Base-by-base conservation (phyloP, 106 monocot species). In the Phalaenopsis equestris region DNA sequence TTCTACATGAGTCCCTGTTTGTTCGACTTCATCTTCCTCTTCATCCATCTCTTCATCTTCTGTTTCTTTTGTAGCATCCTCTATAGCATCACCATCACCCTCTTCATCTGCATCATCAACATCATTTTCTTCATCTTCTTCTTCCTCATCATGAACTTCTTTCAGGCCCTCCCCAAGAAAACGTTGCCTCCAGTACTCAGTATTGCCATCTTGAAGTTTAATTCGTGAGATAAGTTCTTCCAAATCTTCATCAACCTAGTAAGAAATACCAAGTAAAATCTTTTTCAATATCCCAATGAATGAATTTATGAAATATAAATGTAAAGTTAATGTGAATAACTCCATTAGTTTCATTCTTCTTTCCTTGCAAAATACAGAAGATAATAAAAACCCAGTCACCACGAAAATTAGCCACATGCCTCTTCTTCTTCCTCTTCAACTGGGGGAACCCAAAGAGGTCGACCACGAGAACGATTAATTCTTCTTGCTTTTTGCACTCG, bases 401-500 rank as follows among this genome's bases (percentile, higher is more conserved):
- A 72, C 8, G 15, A 79, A 11, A 45, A 39, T 58, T 52, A 57
- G 37, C 16, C 41, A 76, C 11, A 65, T 90, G 89, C 97, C 92
- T 98, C 97, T 80, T 94, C 97, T 86, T 94, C 97, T 77, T 93
- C 90, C 86, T 94, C 94, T 82, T 94, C 94, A 73, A 94, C 79
- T 42, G 97, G 97, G 83, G 97, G 97, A 80, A 94, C 90, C 97
- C 97, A 98, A 75, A 98, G 89, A 78, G 97, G 97, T 8, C 92
- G 83, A 57, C 97, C 97, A 80, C 97, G 92, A 41, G 97, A 98
- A 19, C 92, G 88, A 76, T 98, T 98, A 79, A 98, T 98, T 83
- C 97, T 98, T 83, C 97, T 92, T 43, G 97, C 97, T 47, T 98
- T 98, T 56, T 98, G 97, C 57, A 98, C 97, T 84, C 97, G 70